phyloP scores from a whole-genome alignment of 495 filamentous ascomycete genomes.

The Lasiosphaeris hirsuta region DNA sequence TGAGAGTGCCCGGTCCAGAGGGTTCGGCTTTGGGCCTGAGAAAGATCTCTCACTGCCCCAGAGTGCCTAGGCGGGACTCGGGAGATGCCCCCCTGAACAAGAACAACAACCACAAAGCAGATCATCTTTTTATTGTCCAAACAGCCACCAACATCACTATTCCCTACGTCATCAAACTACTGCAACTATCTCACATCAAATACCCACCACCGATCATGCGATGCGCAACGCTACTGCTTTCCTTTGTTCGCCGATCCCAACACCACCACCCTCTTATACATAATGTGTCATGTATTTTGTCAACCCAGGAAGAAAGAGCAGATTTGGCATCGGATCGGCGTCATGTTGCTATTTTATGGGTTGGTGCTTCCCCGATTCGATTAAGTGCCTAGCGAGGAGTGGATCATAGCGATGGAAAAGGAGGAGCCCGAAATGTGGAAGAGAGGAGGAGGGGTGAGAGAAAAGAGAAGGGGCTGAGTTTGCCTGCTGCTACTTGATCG shows the following conservation, averaged over 20 bases:
- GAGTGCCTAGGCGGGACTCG: constrained; percentile 36
- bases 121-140: background rate
- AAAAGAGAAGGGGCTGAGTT: no score
- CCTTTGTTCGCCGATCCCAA: constrained; percentile 6
- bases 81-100: background rate
- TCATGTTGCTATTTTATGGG: constrained; percentile 7
- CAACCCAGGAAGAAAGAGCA: constrained; percentile 1
- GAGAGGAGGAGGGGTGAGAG: no score
- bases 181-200: background rate
- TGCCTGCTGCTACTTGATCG: no score
- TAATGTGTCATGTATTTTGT: constrained; percentile 25
- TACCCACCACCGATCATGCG: constrained; percentile 7
- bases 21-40: constrained; percentile 32
- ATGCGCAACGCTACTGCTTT: constrained; percentile 5
- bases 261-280: constrained; percentile 1
- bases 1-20: constrained; percentile 31
- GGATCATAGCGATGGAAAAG: no score
- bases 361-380: background rate
- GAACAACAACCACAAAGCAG: background rate
- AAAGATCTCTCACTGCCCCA: constrained; percentile 36
- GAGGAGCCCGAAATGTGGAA: no score
- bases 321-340: constrained; percentile 13
- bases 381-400: no score
- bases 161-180: constrained; percentile 1
- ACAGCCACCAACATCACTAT: constrained; percentile 6